phyloP scores from a whole-genome alignment of 768 basidiomycete genomes.

The Russula sp. region DNA sequence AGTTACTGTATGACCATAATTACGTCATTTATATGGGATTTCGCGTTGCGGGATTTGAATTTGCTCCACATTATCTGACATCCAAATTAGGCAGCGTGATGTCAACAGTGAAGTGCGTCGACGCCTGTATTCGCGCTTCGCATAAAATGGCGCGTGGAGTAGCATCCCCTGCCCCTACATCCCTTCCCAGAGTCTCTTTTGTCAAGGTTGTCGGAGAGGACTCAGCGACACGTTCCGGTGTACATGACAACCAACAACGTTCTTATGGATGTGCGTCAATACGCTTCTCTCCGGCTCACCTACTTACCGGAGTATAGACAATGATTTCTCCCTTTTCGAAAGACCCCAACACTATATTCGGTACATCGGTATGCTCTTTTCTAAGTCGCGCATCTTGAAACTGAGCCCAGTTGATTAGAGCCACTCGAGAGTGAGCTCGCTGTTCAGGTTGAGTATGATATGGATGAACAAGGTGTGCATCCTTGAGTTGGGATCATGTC shows the following conservation, averaged over 20 bases:
- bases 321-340: conserved; percentile 67
- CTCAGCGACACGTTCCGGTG: conserved; percentile 54
- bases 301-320: conserved; percentile 42
- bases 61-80: not conserved
- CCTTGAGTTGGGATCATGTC: not conserved
- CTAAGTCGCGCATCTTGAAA: not conserved
- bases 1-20: not conserved
- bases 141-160: conserved; percentile 20
- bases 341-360: conserved; percentile 87
- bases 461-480: conserved; percentile 91
- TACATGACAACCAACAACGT: conserved; percentile 52
- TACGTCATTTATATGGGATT: not conserved
- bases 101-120: not conserved
- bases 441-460: conserved; percentile 96
- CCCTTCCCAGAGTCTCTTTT: conserved; percentile 26
- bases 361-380: conserved; percentile 65
- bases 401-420: conserved; percentile 47
- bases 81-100: not conserved
- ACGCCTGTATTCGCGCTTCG: not conserved
- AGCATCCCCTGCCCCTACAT: conserved; percentile 39
- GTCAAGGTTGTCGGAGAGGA: conserved; percentile 15
- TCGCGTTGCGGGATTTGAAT: not conserved
- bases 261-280: conserved; percentile 44
- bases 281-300: not conserved
- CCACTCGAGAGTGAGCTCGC: conserved; percentile 91